Evolutionary conservation across 768 basidiomycete species (phyloP), one percentile per base, ranked within the genome.

Genomic region (Cystofilobasidium ferigula): DNA sequence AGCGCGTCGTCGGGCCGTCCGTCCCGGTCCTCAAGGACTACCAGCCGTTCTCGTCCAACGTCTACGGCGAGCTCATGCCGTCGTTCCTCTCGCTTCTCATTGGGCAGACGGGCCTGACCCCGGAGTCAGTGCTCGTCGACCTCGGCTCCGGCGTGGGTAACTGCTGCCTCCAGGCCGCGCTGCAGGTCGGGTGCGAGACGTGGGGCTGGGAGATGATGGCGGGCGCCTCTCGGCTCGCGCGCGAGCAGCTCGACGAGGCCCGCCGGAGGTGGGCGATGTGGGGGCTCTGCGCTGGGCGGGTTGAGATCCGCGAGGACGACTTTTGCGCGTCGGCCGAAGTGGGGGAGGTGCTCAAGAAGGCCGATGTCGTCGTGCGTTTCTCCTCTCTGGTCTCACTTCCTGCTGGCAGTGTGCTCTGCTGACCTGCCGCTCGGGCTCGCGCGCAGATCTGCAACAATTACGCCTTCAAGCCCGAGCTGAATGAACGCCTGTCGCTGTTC

Each of bases 51-150:
- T 87, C 62, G 20, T 53, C 35, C 61, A 85, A 86, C 61, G 88
- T 87, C 32, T 97, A 91, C 72, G 94, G 88, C 68, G 93, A 95
- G 73, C 82, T 92, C 58, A 86, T 86, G 83, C 89, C 87, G 2
- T 81, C 81, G 67, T 81, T 71, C 71, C 73, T 73, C 70, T 74
- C 69, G 63, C 69, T 63, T 72, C 71, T 69, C 72, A 70, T 85
- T 45, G 74, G 79, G 35, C 75, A 81, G 45, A 83, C 85, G 14
- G 78, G 78, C 36, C 76, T 89, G 35, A 79, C 77, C 4, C 80
- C 84, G 47, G 78, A 81, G 45, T 85, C 84, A 14, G 79, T 86
- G 1, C 88, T 93, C 73, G 78, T 92, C 60, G 90, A 93, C 72
- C 80, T 93, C 24, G 90, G 90, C 0, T 86, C 84, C 14, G 90